Evolutionary conservation across 1,284 basidiomycete species (phyloP).

Genomic region (Pseudomicrostroma phylloplanum): DNA sequence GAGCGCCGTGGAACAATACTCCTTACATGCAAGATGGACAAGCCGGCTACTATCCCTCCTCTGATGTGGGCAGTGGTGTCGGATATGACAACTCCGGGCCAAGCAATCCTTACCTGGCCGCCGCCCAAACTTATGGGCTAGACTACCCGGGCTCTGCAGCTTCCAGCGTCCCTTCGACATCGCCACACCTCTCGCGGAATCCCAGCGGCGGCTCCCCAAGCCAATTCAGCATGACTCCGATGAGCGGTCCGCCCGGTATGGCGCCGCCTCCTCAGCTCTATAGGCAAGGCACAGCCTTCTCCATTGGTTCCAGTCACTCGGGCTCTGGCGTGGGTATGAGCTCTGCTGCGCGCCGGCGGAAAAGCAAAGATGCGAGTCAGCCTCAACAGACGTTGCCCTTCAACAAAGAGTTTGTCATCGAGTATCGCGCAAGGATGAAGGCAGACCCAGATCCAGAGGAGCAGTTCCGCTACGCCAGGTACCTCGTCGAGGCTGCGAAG

Average conservation of each 20-base stretch:
- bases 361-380: conserved; percentile 31
- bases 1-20: too few relatives aligned
- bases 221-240: conserved; percentile 18
- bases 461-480: conserved; percentile 95
- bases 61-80: conserved; percentile 7
- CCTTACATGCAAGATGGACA: background rate
- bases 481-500: conserved; percentile 97
- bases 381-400: conserved; percentile 44
- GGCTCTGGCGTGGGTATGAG: background rate
- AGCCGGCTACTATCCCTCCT: background rate
- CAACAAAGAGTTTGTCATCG: conserved; percentile 94
- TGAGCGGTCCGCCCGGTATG: conserved; percentile 12
- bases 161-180: background rate
- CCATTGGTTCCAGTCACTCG: background rate
- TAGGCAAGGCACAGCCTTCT: background rate
- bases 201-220: conserved; percentile 14
- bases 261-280: background rate
- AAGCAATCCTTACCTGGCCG: conserved; percentile 33
- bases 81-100: conserved; percentile 14
- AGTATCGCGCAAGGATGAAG: conserved; percentile 94
- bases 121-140: conserved; percentile 21
- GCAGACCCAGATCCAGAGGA: conserved; percentile 95
- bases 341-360: conserved; percentile 19
- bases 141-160: conserved; percentile 12
- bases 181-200: conserved; percentile 10